Percentiles rank a stretch among this genome's conserved stretches.
phyloP scores from a whole-genome alignment of 257 asterid species.

The Gentiana dahurica region DNA sequence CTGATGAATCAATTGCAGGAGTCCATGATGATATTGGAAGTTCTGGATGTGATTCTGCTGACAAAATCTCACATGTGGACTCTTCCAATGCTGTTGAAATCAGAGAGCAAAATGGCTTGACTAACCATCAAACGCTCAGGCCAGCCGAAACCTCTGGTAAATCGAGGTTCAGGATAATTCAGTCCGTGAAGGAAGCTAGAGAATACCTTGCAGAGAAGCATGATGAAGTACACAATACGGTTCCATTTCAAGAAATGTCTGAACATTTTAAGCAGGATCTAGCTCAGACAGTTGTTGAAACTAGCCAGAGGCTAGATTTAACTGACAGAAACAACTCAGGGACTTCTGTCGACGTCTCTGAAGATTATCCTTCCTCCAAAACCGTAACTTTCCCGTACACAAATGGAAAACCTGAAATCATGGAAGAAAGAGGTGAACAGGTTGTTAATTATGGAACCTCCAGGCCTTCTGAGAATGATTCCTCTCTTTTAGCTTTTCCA shows the following conservation, averaged over 20 bases:
- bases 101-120: slow-evolving; percentile 18
- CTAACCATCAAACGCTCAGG: slow-evolving; percentile 12
- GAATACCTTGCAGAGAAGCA: slow-evolving; percentile 60
- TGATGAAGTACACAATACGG: slow-evolving; percentile 18
- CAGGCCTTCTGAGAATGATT: slow-evolving; percentile 18
- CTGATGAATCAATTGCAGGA: slow-evolving; percentile 3
- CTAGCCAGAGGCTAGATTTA: slow-evolving; percentile 18
- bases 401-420: slow-evolving; percentile 14
- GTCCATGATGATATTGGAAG: slow-evolving; percentile 17
- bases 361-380: slow-evolving; percentile 6
- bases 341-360: slow-evolving; percentile 12
- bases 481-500: slow-evolving; percentile 11
- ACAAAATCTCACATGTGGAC: slow-evolving; percentile 11
- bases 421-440: slow-evolving; percentile 17
- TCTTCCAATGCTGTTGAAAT: slow-evolving; percentile 18
- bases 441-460: slow-evolving; percentile 14
- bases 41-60: slow-evolving; percentile 12
- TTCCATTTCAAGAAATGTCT: slow-evolving; percentile 18
- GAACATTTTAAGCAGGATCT: slow-evolving; percentile 17
- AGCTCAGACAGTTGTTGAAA: slow-evolving; percentile 7
- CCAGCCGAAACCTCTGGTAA: slow-evolving; percentile 17
- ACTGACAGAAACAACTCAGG: slow-evolving; percentile 14
- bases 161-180: slow-evolving; percentile 48
- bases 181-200: slow-evolving; percentile 73
- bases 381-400: slow-evolving; percentile 6